Conservation (phyloP, 192 early-diverging fungal genomes). For the Mortierella hygrophila region DNA sequence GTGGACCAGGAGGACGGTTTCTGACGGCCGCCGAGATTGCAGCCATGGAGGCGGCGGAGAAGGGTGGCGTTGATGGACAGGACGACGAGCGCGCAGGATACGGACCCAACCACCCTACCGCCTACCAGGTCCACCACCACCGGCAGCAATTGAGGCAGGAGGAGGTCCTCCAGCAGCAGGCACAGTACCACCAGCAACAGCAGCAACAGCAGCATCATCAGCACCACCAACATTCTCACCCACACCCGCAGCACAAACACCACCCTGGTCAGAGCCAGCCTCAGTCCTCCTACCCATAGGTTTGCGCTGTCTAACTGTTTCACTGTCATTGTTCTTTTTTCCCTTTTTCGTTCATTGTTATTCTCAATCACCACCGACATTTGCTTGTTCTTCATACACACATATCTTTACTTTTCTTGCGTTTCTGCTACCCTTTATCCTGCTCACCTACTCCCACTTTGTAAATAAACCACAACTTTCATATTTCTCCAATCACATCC, state of each 20-base stretch:
- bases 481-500: background rate
- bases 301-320: background rate
- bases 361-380: background rate
- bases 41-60: slow-evolving; percentile 34
- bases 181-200: slow-evolving; percentile 14
- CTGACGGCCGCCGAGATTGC: slow-evolving; percentile 66
- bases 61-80: background rate
- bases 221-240: slow-evolving; percentile 10
- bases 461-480: slow-evolving; percentile 5
- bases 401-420: background rate
- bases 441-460: background rate
- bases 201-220: slow-evolving; percentile 22
- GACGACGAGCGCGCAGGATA: background rate
- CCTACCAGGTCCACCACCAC: slow-evolving; percentile 43
- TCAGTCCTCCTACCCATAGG: background rate
- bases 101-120: slow-evolving; percentile 9
- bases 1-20: slow-evolving; percentile 97
- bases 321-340: background rate
- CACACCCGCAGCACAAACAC: slow-evolving; percentile 6
- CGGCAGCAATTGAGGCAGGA: slow-evolving; percentile 50
- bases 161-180: slow-evolving; percentile 26
- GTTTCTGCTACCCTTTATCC: background rate
- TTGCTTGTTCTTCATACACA: too few species aligned
- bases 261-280: slow-evolving; percentile 19
- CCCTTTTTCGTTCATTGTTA: background rate